Evolutionary conservation across 208 protist genomes (phyloP), one percentile per base, ranked within the genome.

Genomic region (Leishmania tropica): DNA sequence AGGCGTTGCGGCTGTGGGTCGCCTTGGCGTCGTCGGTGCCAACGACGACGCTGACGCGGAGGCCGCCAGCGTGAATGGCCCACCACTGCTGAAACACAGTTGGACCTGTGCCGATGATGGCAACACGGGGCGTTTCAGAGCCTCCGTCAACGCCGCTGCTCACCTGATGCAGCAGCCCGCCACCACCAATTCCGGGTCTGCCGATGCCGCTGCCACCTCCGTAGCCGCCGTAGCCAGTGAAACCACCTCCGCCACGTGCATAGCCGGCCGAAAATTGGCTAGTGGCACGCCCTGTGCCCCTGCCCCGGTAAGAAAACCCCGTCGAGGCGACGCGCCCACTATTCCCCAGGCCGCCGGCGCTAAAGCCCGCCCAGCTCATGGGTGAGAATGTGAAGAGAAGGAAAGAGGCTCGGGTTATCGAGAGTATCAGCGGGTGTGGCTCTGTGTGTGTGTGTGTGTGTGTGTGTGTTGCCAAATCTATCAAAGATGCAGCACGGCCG

Each of bases 341-440:
- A n/a, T 45, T 35, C 2, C 76, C 60, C 7, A 71, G 37, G 40
- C 60, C 47, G 64, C 47, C 47, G 31, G 62, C 48, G 45, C 60
- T 73, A 35, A 86, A 83, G 42, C 78, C 83, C 24, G 54, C 74
- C 83, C 83, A 80, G 48, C 31, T 83, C 83, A 86, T 86, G 5
- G 2, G 15, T 3, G 40, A 47, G 31, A 11, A 21, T 68, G 31
- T 40, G 13, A 68, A 68, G 58, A 21, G 13, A 68, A 68, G 58
- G 15, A 28, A n/a, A 76, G 47, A 54, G 7, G 37, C 31, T 15
- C 15, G 47, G 45, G 65, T 51, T 37, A 62, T 19, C 10, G 35
- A 60, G 42, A n/a, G 24, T 42, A 47, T 48, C 40, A 62, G 17
- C 60, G 40, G 21, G 42, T 79, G 54, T 71, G n/a, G 31, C 24